Base-by-base conservation (phyloP, 257 asterid genomes). In the Solanum neorickii region DNA sequence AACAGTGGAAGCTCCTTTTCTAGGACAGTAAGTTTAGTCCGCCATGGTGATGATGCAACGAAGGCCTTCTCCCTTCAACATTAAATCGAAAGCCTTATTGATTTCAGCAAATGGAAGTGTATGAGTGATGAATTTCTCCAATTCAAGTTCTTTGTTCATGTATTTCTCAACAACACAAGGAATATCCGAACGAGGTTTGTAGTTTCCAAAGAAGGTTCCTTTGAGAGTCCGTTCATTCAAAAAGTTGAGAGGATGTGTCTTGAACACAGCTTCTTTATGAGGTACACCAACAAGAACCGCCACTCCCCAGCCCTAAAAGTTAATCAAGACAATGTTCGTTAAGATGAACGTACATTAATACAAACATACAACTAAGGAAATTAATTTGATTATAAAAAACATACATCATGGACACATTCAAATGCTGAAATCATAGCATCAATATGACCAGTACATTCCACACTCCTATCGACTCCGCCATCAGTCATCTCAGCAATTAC, bases 81-180 rank as follows among this genome's bases (percentile, higher is more conserved):
- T 92, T 86, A 76, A 87, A 15, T 93, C 97, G 20, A 94, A 94
- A 3, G 96, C 97, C 91, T 94, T 93, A 91, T 93, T 94, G 89
- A 94, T 94, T 87, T 94, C 93, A 29, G 94, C 86, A 91, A 93
- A 93, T 1, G 92, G 87, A n/a, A 94, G 87, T 35, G 39, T 52
- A 85, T 93, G 97, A 3, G 97, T 94, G 70, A 94, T 90, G 89
- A 94, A 94, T 44, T 94, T 94, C 75, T 94, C 97, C 91, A 93
- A 83, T 88, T 94, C 94, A 69, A 93, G 88, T 70, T 90, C 94
- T 80, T 91, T 91, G 74, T 89, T 90, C 93, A 92, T 89, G 86
- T 90, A 92, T 91, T 86, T 87, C 49, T 92, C 94, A 20, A 92
- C 93, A 3, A 90, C 95, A 8, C 90, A 89, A 37, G 95, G 95